phyloP scores from a whole-genome alignment of 23 red algal species.

The Porphyridium purpureum region DNA sequence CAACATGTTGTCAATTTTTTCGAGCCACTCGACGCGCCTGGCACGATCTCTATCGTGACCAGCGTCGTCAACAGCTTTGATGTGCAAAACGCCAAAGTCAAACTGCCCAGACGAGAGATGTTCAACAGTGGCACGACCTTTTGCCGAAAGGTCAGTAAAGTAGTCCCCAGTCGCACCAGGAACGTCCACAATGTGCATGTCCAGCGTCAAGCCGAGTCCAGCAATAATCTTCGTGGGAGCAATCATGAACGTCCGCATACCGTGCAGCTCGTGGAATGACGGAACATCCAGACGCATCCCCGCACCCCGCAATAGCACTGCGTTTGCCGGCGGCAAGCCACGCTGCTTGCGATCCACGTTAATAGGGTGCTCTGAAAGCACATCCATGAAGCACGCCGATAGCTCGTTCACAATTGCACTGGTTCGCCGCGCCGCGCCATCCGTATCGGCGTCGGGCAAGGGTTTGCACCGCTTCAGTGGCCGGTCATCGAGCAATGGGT shows the following conservation, averaged over 20 bases:
- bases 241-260: slow-evolving; percentile 12
- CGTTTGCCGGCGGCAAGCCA: slow-evolving; percentile 2
- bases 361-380: slow-evolving; percentile 2
- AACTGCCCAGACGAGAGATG: slow-evolving; percentile 7
- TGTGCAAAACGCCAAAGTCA: slow-evolving; percentile 20
- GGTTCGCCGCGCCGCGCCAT: slow-evolving; percentile 1
- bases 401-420: slow-evolving; percentile 2
- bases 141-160: slow-evolving; percentile 6
- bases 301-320: slow-evolving; percentile 6
- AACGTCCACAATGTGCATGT: slow-evolving; percentile 9
- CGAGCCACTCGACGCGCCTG: slow-evolving; percentile 6
- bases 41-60: slow-evolving; percentile 11
- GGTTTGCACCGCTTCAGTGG: neutral
- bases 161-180: slow-evolving; percentile 21
- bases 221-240: slow-evolving; percentile 29
- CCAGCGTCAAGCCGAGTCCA: slow-evolving; percentile 6
- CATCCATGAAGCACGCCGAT: neutral
- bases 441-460: neutral
- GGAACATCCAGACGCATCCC: neutral
- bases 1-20: slow-evolving; percentile 19
- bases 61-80: slow-evolving; percentile 40
- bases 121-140: slow-evolving; percentile 7
- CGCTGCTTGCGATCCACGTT: neutral
- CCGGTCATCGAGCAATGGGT: no score
- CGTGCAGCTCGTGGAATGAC: slow-evolving; percentile 4